A percentile compares a stretch with the other conserved stretches of the same genome.
phyloP scores from a whole-genome alignment of 2,329 filamentous ascomycete genomes.

The Nectriaceae sp. region DNA sequence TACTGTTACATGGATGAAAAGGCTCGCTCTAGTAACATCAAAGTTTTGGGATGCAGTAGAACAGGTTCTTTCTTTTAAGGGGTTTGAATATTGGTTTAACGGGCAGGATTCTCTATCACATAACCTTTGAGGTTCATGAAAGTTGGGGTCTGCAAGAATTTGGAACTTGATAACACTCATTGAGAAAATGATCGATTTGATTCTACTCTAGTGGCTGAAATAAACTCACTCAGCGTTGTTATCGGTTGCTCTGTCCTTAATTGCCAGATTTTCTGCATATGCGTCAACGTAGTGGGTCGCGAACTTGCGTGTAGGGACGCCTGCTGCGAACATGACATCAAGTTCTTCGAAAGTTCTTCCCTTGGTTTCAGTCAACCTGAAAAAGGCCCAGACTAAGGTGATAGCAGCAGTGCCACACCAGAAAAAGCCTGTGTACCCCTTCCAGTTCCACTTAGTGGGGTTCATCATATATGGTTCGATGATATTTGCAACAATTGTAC shows the following conservation, averaged over 20 bases:
- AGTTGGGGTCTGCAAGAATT: too few relatives aligned
- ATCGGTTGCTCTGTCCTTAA: background rate
- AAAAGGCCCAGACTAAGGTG: conserved; percentile 30
- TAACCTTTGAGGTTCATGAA: too few relatives aligned
- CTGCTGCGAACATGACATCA: conserved; percentile 28
- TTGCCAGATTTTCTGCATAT: background rate
- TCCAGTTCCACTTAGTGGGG: conserved; percentile 31
- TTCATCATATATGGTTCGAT: conserved; percentile 33
- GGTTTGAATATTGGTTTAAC: too few relatives aligned
- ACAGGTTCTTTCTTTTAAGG: too few relatives aligned
- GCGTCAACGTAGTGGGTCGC: background rate
- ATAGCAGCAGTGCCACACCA: conserved; percentile 23
- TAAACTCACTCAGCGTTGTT: background rate
- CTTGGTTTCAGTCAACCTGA: conserved; percentile 33
- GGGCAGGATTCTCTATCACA: too few relatives aligned
- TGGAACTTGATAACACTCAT: too few relatives aligned
- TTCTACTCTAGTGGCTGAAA: too few relatives aligned
- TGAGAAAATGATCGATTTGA: too few relatives aligned
- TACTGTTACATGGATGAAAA: too few relatives aligned
- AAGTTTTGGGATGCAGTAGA: too few relatives aligned
- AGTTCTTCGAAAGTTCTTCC: conserved; percentile 33
- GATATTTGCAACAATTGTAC: conserved; percentile 28
- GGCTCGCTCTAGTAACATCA: too few relatives aligned
- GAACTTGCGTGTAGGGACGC: background rate
- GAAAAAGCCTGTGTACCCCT: conserved; percentile 34